Percentiles rank a stretch among this genome's conserved stretches.
These are phyloP conservation scores for Protomyces gravidus DNA, from an alignment of 1,139 yeast genomes.

Conservation along the genomic window DNA sequence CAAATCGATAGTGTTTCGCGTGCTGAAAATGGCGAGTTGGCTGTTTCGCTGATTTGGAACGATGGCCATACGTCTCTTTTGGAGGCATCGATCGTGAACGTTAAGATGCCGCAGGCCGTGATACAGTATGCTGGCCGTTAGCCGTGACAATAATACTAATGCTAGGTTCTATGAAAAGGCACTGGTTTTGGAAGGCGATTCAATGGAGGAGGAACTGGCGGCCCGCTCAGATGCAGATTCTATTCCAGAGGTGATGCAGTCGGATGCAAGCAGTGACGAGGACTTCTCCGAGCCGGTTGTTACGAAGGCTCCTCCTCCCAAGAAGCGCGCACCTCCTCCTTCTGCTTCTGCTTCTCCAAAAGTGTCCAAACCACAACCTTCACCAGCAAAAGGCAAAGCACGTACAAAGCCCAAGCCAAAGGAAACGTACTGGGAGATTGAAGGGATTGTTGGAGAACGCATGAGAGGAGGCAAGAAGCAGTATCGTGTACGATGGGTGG, in stretches of 20 bases:
- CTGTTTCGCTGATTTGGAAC: background rate
- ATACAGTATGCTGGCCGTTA: background rate
- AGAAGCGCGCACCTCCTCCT: background rate
- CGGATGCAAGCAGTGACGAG: background rate
- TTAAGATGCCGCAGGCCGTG: background rate
- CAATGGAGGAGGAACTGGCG: background rate
- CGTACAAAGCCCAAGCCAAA: background rate
- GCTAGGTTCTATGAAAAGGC: background rate
- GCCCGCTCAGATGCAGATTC: background rate
- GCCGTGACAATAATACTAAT: background rate
- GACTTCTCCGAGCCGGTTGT: background rate
- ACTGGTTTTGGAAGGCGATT: background rate
- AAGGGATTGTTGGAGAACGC: background rate
- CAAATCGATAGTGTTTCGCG: background rate
- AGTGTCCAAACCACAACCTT: background rate
- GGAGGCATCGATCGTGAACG: background rate
- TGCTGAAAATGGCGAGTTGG: background rate
- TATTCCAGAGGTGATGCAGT: background rate
- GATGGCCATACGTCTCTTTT: background rate
- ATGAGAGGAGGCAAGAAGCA: background rate
- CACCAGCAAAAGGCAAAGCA: background rate
- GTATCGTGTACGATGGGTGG: background rate
- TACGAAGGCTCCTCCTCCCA: background rate
- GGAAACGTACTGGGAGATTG: background rate
- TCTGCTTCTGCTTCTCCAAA: background rate